phyloP scores from a whole-genome alignment of 257 asterid genomes.

The Plantago ovata region DNA sequence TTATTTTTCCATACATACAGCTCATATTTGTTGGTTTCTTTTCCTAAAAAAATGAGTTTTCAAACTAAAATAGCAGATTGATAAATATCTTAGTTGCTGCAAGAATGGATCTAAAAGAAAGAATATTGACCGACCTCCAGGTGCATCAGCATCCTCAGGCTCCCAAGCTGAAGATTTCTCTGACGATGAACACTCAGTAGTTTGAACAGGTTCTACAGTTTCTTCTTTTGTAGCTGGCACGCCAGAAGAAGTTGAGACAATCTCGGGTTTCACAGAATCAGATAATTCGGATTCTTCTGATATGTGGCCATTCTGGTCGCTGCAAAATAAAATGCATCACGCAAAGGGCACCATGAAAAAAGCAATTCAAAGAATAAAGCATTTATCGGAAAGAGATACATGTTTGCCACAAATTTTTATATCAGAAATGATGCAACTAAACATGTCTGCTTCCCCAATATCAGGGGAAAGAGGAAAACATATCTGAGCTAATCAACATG shows the following conservation, averaged over 20 bases:
- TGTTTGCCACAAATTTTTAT: not conserved
- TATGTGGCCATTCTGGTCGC: conserved; percentile 39
- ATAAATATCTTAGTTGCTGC: too few relatives aligned
- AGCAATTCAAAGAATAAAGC: conserved; percentile 2
- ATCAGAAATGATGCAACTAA: too few relatives aligned
- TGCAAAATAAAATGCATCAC: conserved; percentile 36
- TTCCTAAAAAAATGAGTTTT: too few relatives aligned
- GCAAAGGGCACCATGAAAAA: conserved; percentile 17
- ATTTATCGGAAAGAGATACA: not conserved
- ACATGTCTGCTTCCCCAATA: too few relatives aligned
- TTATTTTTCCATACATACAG: too few relatives aligned
- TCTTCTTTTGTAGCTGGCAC: conserved; percentile 41
- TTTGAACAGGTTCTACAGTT: conserved; percentile 39
- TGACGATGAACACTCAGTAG: conserved; percentile 43
- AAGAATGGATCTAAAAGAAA: too few relatives aligned
- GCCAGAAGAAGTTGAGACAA: conserved; percentile 35
- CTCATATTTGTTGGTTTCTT: too few relatives aligned
- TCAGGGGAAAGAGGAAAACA: too few relatives aligned
- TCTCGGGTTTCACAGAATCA: conserved; percentile 40
- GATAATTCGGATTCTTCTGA: conserved; percentile 41
- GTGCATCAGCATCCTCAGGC: conserved; percentile 70
- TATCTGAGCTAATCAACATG: too few relatives aligned
- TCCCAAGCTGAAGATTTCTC: conserved; percentile 46
- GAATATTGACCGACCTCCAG: conserved; percentile 60
- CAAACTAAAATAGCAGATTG: too few relatives aligned